These are phyloP conservation scores for Xylogone sp. DNA, from an alignment of 2,329 filamentous ascomycete species.

Conservation along the genomic window DNA sequence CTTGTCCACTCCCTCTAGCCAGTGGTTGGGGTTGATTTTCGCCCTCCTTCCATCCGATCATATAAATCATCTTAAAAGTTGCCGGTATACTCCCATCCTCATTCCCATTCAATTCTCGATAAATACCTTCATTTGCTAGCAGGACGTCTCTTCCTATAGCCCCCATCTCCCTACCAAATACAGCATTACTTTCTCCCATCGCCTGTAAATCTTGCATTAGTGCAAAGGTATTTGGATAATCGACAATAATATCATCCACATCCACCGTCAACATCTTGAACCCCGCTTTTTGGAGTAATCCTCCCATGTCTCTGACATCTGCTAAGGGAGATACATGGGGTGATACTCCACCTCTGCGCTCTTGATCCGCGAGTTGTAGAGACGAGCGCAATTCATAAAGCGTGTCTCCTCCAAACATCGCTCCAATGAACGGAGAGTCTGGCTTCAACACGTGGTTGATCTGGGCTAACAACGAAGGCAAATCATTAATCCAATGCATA, in stretches of 20 bases:
- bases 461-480: constrained; percentile 78
- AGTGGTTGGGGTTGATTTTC: constrained; percentile 76
- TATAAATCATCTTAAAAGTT: constrained; percentile 93
- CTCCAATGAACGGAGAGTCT: constrained; percentile 86
- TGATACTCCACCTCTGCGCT: constrained; percentile 85
- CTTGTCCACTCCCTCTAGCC: constrained; percentile 75
- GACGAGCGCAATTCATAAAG: constrained; percentile 91
- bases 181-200: constrained; percentile 94
- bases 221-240: constrained; percentile 85
- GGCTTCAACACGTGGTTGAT: constrained; percentile 87
- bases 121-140: constrained; percentile 84
- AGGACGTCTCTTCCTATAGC: constrained; percentile 77
- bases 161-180: constrained; percentile 79
- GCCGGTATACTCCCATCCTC: constrained; percentile 74
- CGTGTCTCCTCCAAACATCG: constrained; percentile 95
- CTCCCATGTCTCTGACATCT: constrained; percentile 87
- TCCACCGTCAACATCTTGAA: constrained; percentile 97
- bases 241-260: constrained; percentile 93
- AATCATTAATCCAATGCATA: constrained; percentile 96
- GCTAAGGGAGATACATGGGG: constrained; percentile 89
- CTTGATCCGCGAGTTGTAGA: constrained; percentile 86
- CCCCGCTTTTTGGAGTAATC: constrained; percentile 77
- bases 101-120: constrained; percentile 81
- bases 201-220: constrained; percentile 92
- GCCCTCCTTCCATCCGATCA: constrained; percentile 97